A percentile compares a stretch with the other conserved stretches of the same genome.
Evolutionary conservation across 345 rosid species (phyloP).

Genomic region (Dipteronia sinensis): DNA sequence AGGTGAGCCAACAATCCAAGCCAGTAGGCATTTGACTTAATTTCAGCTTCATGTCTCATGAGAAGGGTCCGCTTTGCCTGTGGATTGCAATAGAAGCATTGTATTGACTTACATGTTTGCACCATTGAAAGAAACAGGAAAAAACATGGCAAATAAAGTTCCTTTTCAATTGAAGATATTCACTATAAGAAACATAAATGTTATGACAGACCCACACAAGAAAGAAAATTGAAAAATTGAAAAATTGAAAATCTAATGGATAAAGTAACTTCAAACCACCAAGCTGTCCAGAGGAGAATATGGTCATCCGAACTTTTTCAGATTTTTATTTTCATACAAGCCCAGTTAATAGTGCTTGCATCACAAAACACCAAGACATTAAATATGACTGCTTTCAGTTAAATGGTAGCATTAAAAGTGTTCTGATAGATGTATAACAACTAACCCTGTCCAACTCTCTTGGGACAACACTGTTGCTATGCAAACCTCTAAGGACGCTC

Average conservation of each 20-base stretch:
- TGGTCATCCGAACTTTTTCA: background rate
- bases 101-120: background rate
- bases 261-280: conserved; percentile 15
- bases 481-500: conserved; percentile 90
- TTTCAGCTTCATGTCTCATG: conserved; percentile 99
- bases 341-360: background rate
- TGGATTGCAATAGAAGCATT: conserved; percentile 17
- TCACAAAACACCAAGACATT: background rate
- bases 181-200: background rate
- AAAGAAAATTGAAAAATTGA: background rate
- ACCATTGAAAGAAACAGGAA: background rate
- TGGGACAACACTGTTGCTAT: conserved; percentile 75
- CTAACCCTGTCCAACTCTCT: conserved; percentile 98
- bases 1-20: conserved; percentile 94
- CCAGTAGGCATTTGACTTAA: conserved; percentile 99
- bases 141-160: background rate
- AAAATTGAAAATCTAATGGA: background rate
- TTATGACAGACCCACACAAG: background rate
- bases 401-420: background rate
- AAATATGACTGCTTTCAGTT: background rate
- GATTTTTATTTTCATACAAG: background rate
- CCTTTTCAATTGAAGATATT: background rate
- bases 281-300: background rate
- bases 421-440: conserved; percentile 20
- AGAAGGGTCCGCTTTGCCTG: conserved; percentile 97